These are phyloP conservation scores for Skeletonema marinoi DNA, from an alignment of 108 stramenopile species.

Conservation along the genomic window DNA sequence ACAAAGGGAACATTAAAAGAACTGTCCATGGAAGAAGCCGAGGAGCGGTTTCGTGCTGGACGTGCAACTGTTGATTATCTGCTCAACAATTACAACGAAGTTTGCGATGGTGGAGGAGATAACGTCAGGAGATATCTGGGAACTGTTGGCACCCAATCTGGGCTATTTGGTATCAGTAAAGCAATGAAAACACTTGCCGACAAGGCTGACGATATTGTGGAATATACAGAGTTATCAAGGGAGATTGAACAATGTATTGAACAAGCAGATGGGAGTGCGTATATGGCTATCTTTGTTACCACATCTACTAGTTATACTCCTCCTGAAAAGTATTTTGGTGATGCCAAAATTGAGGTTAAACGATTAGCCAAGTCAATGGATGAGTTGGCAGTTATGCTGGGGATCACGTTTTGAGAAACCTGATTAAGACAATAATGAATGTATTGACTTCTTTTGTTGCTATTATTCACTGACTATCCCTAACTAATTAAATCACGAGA, in stretches of 20 bases:
- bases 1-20: constrained; percentile 18
- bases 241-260: constrained; percentile 46
- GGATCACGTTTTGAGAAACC: not conserved
- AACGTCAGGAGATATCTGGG: constrained; percentile 69
- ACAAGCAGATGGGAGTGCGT: constrained; percentile 51
- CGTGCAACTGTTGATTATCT: constrained; percentile 40
- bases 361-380: constrained; percentile 41
- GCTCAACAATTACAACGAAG: constrained; percentile 56
- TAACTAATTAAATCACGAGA: no score
- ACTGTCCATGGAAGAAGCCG: constrained; percentile 44
- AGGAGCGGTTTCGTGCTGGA: constrained; percentile 46
- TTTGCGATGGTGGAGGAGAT: constrained; percentile 65
- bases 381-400: constrained; percentile 43
- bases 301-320: constrained; percentile 39
- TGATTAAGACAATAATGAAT: not conserved
- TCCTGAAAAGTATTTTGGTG: constrained; percentile 54
- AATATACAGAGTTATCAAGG: constrained; percentile 46
- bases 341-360: constrained; percentile 57
- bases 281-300: constrained; percentile 54
- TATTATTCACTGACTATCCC: no score
- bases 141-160: constrained; percentile 54
- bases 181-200: constrained; percentile 52
- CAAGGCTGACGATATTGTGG: constrained; percentile 59
- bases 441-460: not conserved
- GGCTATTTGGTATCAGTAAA: constrained; percentile 55